Base-by-base conservation (phyloP, 306 rosid species). In the Carpinus viminea region DNA sequence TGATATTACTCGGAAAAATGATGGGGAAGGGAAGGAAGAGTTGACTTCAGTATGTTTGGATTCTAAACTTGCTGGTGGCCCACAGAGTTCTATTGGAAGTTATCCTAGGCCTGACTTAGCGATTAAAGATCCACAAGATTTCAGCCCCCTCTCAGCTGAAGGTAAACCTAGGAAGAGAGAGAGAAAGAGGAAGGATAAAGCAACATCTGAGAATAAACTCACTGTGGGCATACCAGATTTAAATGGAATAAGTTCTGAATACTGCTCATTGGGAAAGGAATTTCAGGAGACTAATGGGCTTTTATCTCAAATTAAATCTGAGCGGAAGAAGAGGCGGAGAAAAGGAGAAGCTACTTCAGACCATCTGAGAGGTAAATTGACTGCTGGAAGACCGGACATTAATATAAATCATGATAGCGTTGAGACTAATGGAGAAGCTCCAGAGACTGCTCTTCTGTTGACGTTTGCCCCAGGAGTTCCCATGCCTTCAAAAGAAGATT, bases 401-500 rank as follows among this genome's bases (percentile, higher is more conserved):
- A 68, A 82, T 68, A 34, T 28, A n/a, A 64, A 71, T 74, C 41
- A 72, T 65, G 74, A 74, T 68, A 69, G 80, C 83, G 21, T 45
- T 55, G 89, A 83, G 72, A 68, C 60, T 59, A 77, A 75, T 75
- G 88, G 85, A 26, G 86, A 85, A 73, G 78, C 87, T 21, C 66
- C 43, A 3, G 89, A 80, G 73, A 87, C 85, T 78, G 87, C 87
- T 84, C 93, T 92, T 66, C 85, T 87, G 80, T 78, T 96, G 73
- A 87, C 79, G 64, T 93, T 93, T 80, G 77, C 89, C 50, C 82
- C 93, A 3, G 94, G 86, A 82, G 78, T 45, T 50, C 59, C 84
- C 59, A 20, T 91, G 82, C 98, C 97, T 79, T 84, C 94, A 8
- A 91, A 86, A 80, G 96, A 85, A 62, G 90, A 90, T 68, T 76